Base-by-base conservation (phyloP, 768 basidiomycete genomes). In the Pulveroboletus sp. region DNA sequence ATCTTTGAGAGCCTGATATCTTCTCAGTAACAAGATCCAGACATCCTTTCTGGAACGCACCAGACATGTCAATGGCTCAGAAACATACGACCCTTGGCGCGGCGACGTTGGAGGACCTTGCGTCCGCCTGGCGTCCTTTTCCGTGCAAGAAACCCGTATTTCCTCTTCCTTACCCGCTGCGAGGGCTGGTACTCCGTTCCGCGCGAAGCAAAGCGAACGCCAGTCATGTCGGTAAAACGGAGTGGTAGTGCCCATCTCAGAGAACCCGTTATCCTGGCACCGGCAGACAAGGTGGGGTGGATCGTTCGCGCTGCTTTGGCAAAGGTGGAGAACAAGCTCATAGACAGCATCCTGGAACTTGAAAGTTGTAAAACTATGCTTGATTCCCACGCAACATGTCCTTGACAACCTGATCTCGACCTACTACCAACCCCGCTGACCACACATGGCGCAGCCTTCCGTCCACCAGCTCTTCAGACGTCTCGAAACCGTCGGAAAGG, bases 141-240 rank as follows among this genome's bases (percentile, higher is more conserved):
- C 50, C 94, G 72, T 0, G 85, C 79, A 29, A 98, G 77, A 68
- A 95, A 98, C 6, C 94, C 94, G 63, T 91, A 89, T 65, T 87
- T 92, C 58, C 92, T 78, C 75, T 98, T 98, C 57, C 94, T 74
- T 62, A 89, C 90, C 35, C 94, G 79, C 68, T 95, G 93, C 0
- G 89, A 92, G n/a, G 94, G 94, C 65, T 97, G 94, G 60, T 97
- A 98, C 69, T 94, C 91, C n/a, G 82, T 79, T 37, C 94, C 94
- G 37, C 82, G 80, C 24, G 85, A 77, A 25, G 74, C 74, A 63
- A 77, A 83, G 7, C 93, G 84, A 13, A 67, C 52, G 43, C 52
- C 39, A 6, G 56, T 47, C 39, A 60, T 54, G 48, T 54, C 50
- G 25, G 55, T 33, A 43, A 58, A 32, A n/a, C 53, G 51, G 25